Percentiles rank a stretch among this genome's conserved stretches.
Evolutionary conservation across 164 flowering plant genomes (phyloP).

Genomic region (Macadamia integrifolia): DNA sequence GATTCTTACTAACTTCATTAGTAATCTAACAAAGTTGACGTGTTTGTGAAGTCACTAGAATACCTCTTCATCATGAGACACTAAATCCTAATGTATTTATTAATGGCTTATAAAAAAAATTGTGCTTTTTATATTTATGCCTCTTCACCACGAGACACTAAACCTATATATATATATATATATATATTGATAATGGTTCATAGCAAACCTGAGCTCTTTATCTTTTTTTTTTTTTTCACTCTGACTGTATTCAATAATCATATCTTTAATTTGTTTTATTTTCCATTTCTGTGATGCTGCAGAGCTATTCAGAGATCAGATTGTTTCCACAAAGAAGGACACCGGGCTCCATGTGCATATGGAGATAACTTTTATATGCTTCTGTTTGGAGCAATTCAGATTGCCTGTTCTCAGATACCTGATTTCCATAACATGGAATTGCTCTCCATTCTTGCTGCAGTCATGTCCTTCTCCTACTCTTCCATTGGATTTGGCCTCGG

Average conservation of each 20-base stretch:
- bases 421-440: slow-evolving; percentile 60
- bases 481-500: slow-evolving; percentile 61
- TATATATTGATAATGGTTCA: too few relatives aligned
- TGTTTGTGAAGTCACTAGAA: not conserved
- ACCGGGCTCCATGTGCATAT: slow-evolving; percentile 44
- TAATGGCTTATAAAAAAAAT: too few relatives aligned
- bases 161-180: too few relatives aligned
- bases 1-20: too few relatives aligned
- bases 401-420: slow-evolving; percentile 67
- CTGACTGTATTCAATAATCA: not conserved
- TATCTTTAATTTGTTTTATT: not conserved
- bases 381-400: slow-evolving; percentile 56
- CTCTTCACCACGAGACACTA: not conserved
- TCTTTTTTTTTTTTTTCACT: not conserved
- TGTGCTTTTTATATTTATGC: not conserved
- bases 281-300: slow-evolving; percentile 13
- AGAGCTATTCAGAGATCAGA: slow-evolving; percentile 71
- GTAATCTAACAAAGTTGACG: too few relatives aligned
- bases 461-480: slow-evolving; percentile 71
- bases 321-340: slow-evolving; percentile 68
- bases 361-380: slow-evolving; percentile 45
- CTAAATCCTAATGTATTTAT: not conserved
- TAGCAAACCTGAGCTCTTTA: not conserved
- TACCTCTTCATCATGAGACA: not conserved
- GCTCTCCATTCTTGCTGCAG: slow-evolving; percentile 66